Percentiles rank a stretch among this genome's conserved stretches.
Evolutionary conservation across 2,329 filamentous ascomycete species (phyloP).

Genomic region (Phialophora verrucosa): DNA sequence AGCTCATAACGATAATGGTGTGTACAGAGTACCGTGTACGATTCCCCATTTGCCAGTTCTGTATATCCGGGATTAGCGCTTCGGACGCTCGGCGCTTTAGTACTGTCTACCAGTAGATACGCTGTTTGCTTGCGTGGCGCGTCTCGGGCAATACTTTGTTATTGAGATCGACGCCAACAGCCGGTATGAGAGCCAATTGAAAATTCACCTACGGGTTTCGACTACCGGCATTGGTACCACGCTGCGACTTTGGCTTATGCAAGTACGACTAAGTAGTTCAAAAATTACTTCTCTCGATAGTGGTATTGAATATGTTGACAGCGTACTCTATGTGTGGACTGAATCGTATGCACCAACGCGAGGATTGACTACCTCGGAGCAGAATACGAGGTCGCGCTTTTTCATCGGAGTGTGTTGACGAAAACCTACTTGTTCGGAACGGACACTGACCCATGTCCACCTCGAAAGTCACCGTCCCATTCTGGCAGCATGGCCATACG

Average conservation of each 20-base stretch:
- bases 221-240: background rate
- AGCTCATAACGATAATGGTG: background rate
- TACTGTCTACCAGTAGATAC: background rate
- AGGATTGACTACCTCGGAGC: no score
- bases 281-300: background rate
- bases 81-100: background rate
- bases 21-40: background rate
- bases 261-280: background rate
- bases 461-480: background rate
- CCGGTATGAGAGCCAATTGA: background rate
- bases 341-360: background rate
- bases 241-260: background rate
- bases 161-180: background rate
- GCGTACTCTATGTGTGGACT: background rate
- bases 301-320: background rate
- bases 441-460: background rate
- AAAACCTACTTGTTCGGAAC: background rate
- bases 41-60: background rate
- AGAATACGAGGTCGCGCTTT: background rate
- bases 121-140: background rate
- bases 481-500: background rate
- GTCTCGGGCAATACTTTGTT: background rate
- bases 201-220: background rate
- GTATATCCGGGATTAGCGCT: background rate
- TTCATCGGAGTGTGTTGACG: background rate